phyloP scores from a whole-genome alignment of 257 asterid species.

The Ilex asprella region DNA sequence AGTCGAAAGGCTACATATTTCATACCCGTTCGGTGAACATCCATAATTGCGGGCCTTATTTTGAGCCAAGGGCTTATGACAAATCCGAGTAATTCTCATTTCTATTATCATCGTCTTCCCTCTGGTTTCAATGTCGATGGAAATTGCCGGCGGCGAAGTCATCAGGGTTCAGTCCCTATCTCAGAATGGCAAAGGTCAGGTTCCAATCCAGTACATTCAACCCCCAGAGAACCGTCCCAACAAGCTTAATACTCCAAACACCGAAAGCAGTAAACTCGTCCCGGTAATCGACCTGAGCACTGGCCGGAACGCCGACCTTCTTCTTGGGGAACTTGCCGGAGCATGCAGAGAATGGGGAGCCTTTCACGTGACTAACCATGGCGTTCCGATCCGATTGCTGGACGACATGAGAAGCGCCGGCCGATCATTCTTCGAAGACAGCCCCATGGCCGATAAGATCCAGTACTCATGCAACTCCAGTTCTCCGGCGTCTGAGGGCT shows the following conservation, averaged over 20 bases:
- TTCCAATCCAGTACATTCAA: slow-evolving; percentile 71
- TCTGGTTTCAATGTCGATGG: neutral
- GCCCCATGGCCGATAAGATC: slow-evolving; percentile 52
- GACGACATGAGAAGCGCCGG: slow-evolving; percentile 49
- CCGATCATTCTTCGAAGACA: slow-evolving; percentile 56
- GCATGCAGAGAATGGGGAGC: slow-evolving; percentile 92
- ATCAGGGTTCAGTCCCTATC: slow-evolving; percentile 63
- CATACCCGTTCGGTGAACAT: no score
- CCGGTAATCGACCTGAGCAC: slow-evolving; percentile 34
- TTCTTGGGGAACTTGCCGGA: slow-evolving; percentile 25
- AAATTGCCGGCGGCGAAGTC: slow-evolving; percentile 25
- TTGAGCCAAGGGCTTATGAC: no score
- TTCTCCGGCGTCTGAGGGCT: slow-evolving; percentile 85
- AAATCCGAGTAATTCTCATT: no score
- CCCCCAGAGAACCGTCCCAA: slow-evolving; percentile 53
- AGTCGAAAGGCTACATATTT: no score
- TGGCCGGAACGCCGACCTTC: slow-evolving; percentile 1
- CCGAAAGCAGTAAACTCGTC: slow-evolving; percentile 24
- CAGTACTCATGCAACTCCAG: slow-evolving; percentile 53
- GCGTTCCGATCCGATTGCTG: slow-evolving; percentile 42
- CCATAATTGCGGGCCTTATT: no score
- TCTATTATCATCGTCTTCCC: no score
- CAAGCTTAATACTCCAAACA: slow-evolving; percentile 2
- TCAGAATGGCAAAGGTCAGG: slow-evolving; percentile 30
- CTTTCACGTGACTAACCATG: slow-evolving; percentile 73